phyloP scores from a whole-genome alignment of 192 early-diverging fungal species.

The Rhizoclosmatium sp. region DNA sequence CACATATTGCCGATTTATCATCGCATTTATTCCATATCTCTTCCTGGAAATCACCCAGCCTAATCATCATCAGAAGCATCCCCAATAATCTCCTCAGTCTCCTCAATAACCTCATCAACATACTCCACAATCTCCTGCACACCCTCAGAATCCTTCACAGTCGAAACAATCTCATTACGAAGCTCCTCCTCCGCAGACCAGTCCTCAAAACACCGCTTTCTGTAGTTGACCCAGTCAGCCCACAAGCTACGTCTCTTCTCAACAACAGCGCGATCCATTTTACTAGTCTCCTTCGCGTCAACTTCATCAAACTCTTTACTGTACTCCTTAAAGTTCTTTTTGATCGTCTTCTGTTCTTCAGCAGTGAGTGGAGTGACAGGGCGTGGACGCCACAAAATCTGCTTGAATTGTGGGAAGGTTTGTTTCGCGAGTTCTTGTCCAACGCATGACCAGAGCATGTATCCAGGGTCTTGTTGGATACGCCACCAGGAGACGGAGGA shows the following conservation, averaged over 20 bases:
- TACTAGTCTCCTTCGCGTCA: conserved; percentile 77
- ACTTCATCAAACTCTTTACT: conserved; percentile 87
- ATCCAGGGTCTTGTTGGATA: conserved; percentile 88
- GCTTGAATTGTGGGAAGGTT: conserved; percentile 84
- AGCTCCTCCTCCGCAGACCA: conserved; percentile 65
- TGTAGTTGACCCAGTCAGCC: conserved; percentile 87
- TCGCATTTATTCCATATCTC: no score
- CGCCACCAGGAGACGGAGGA: conserved; percentile 88
- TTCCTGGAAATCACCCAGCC: neutral
- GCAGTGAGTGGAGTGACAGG: conserved; percentile 80
- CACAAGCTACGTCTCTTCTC: conserved; percentile 77
- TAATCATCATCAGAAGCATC: conserved; percentile 21
- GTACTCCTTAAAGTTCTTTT: conserved; percentile 92
- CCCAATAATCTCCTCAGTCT: conserved; percentile 58
- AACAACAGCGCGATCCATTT: conserved; percentile 77
- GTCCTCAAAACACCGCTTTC: conserved; percentile 65
- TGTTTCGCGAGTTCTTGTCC: conserved; percentile 82
- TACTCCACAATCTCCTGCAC: conserved; percentile 83
- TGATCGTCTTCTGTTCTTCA: conserved; percentile 85
- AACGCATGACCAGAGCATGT: conserved; percentile 89
- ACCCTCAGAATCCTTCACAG: conserved; percentile 56
- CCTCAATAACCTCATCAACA: conserved; percentile 90
- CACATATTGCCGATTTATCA: no score
- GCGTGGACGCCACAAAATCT: conserved; percentile 95
- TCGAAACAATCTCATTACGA: conserved; percentile 62